Base-by-base conservation (phyloP, 495 filamentous ascomycete genomes). In the Lepidopterella palustris region DNA sequence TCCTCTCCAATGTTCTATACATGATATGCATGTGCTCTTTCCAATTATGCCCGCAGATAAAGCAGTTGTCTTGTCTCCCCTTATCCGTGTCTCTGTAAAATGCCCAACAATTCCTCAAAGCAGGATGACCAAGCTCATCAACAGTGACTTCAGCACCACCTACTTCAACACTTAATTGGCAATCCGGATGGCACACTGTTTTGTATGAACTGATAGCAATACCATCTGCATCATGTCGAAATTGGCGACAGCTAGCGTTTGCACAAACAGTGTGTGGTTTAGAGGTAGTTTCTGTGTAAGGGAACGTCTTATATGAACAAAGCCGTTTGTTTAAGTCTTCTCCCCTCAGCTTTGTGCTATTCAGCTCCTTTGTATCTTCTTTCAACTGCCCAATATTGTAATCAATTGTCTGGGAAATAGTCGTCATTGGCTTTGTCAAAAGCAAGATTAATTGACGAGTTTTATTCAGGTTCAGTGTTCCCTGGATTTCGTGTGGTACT, bases 391-490 rank as follows among this genome's bases (percentile, higher is more conserved):
- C 4, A n/a, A 59, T 53, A n/a, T 13, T 53, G 28, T 15, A n/a
- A 8, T 8, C 49, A 18, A 78, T 78, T 0, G 47, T 59, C 25
- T 73, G 68, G 0, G 73, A 64, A 5, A 77, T 75, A 0, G 63
- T 51, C 0, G 70, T 63, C 68, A 78, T 72, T 5, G 75, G 76
- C 35, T 68, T 70, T 0, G 72, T 76, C 15, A 77, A 47, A 61
- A 68, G 48, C 0, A 52, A 18, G 5, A 78, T 73, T 0, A 78
- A 18, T 10, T 73, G 55, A 0, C 75, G 70, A 10, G 71, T 70
- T 20, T 70, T 68, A 32, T 77, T 75, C 6, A 79, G 55, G 53
- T 68, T 76, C 25, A 74, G 28, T 0, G 76, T 78, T 55, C 64
- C 74, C 20, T 61, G 64, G 10, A 77, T 67, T 10, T 55, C 9